Percentiles rank a stretch among this genome's conserved stretches.
Conservation (phyloP, 1,284 basidiomycete genomes). For the Sporisorium reilianum region DNA sequence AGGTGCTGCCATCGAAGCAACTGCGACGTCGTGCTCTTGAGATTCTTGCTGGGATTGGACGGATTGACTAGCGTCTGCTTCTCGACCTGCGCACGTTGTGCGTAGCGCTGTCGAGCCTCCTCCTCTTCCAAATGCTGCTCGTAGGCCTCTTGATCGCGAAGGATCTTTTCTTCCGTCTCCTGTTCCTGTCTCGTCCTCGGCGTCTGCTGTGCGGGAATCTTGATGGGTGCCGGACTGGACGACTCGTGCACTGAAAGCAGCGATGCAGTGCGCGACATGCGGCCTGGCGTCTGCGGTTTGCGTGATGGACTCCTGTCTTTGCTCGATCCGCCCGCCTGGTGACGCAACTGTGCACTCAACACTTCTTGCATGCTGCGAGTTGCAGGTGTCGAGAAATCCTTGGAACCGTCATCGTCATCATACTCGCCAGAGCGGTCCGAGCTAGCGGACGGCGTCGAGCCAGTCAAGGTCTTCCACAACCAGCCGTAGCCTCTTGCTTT, state of each 20-base stretch:
- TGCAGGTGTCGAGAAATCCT: slow-evolving; percentile 42
- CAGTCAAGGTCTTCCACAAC: slow-evolving; percentile 57
- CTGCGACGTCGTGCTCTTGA: slow-evolving; percentile 41
- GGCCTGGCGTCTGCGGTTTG: slow-evolving; percentile 21
- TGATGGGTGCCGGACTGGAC: slow-evolving; percentile 50
- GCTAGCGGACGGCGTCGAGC: slow-evolving; percentile 15
- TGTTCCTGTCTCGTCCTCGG: slow-evolving; percentile 41
- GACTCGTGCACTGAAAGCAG: slow-evolving; percentile 51
- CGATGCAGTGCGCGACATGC: slow-evolving; percentile 34
- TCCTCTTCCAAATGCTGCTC: slow-evolving; percentile 61
- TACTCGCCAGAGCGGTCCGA: slow-evolving; percentile 5
- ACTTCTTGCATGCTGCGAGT: slow-evolving; percentile 59
- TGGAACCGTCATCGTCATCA: slow-evolving; percentile 10
- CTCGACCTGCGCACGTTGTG: slow-evolving; percentile 61
- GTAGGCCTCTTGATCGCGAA: slow-evolving; percentile 58
- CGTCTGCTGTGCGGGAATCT: slow-evolving; percentile 50
- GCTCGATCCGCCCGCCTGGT: slow-evolving; percentile 33
- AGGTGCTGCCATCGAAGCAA: slow-evolving; percentile 80
- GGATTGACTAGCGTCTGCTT: slow-evolving; percentile 67
- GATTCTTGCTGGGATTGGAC: slow-evolving; percentile 62
- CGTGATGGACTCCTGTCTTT: slow-evolving; percentile 30
- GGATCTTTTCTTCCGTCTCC: slow-evolving; percentile 48
- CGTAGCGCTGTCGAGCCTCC: slow-evolving; percentile 55
- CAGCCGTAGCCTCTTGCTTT: slow-evolving; percentile 45
- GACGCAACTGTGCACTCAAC: slow-evolving; percentile 45